A percentile compares a stretch with the other conserved stretches of the same genome.
phyloP scores from a whole-genome alignment of 176 grass and related monocot genomes.

The Hordeum marinum region DNA sequence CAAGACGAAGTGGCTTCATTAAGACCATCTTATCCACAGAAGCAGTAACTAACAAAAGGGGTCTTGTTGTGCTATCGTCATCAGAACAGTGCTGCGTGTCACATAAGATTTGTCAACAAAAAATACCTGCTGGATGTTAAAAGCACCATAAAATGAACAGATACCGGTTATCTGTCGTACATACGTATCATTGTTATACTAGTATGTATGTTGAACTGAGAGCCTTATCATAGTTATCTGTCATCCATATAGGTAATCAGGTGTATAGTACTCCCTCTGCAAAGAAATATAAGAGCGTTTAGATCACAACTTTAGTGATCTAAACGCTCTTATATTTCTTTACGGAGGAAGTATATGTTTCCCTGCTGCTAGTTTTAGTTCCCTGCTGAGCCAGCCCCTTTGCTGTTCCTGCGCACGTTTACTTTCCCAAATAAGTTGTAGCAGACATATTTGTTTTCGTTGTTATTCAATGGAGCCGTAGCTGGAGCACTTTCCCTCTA shows the following conservation, averaged over 20 bases:
- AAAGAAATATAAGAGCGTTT: too few species aligned
- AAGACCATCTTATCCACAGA: constrained; percentile 93
- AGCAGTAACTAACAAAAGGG: constrained; percentile 88
- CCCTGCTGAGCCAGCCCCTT: too few species aligned
- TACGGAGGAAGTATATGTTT: too few species aligned
- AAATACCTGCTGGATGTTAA: neutral
- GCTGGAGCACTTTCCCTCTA: too few species aligned
- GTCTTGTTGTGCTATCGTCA: constrained; percentile 86
- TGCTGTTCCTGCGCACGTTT: too few species aligned
- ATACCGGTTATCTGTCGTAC: neutral
- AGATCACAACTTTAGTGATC: too few species aligned
- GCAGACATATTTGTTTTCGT: too few species aligned
- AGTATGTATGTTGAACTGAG: neutral
- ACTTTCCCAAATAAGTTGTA: too few species aligned
- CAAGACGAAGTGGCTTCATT: constrained; percentile 70
- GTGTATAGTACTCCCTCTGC: too few species aligned
- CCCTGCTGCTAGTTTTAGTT: too few species aligned
- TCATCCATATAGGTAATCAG: neutral
- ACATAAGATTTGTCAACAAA: constrained; percentile 3
- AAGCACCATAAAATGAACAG: neutral
- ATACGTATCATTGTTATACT: neutral
- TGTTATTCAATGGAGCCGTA: too few species aligned
- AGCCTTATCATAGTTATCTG: neutral
- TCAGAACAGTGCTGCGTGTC: constrained; percentile 81
- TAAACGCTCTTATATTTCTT: too few species aligned